These are phyloP conservation scores for Fomes fomentarius DNA, from an alignment of 1,284 basidiomycete species.

Conservation along the genomic window DNA sequence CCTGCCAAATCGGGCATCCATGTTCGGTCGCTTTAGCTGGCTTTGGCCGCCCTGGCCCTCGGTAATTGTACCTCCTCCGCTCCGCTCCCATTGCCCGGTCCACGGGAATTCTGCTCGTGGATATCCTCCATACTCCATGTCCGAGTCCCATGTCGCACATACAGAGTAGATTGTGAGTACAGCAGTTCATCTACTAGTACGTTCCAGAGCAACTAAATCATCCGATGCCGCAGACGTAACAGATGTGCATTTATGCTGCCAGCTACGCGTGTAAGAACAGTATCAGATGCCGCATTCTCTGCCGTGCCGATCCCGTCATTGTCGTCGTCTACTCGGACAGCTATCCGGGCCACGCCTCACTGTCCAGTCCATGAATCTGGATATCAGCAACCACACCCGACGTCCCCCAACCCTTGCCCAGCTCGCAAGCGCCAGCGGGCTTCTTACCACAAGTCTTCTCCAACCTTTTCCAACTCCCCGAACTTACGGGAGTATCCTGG, in stretches of 20 bases:
- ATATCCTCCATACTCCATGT: no score
- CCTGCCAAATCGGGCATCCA: conserved; percentile 9
- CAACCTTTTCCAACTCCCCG: no score
- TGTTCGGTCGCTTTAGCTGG: conserved; percentile 5
- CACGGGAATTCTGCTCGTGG: not conserved
- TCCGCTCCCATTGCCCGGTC: not conserved
- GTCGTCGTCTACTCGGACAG: not conserved
- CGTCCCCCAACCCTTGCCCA: no score
- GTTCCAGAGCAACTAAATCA: not conserved
- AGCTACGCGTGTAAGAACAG: not conserved
- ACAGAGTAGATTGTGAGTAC: no score
- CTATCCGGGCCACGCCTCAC: not conserved
- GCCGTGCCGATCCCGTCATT: not conserved
- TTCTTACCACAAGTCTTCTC: no score
- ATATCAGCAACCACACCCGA: no score
- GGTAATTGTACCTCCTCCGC: conserved; percentile 18
- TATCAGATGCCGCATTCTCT: not conserved
- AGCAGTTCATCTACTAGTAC: no score
- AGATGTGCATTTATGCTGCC: not conserved
- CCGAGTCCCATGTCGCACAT: no score
- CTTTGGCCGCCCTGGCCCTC: conserved; percentile 12
- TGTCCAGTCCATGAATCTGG: no score
- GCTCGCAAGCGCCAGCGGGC: no score
- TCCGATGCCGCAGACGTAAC: conserved; percentile 3
- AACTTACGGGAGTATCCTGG: no score